These are phyloP conservation scores for Haplosporangium sp. DNA, from an alignment of 371 early-diverging fungal genomes.

Conservation along the genomic window DNA sequence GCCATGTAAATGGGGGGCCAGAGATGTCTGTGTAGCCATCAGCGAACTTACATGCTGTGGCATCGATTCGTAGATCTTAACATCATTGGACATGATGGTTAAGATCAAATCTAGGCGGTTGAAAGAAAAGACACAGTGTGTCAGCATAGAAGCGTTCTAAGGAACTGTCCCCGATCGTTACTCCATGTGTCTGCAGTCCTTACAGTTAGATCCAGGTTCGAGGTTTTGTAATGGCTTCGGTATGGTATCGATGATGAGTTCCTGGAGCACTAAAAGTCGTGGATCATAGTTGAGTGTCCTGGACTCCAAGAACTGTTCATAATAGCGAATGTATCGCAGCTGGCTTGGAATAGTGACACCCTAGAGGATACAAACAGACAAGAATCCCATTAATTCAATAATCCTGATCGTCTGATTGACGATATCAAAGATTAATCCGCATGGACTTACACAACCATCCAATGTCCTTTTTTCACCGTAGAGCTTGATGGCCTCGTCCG, in stretches of 20 bases:
- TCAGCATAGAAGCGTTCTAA: not conserved
- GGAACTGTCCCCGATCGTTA: not conserved
- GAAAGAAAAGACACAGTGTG: not conserved
- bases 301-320: conserved; percentile 57
- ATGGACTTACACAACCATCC: conserved; percentile 61
- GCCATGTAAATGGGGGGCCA: not conserved
- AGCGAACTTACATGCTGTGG: conserved; percentile 21
- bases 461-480: conserved; percentile 67
- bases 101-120: conserved; percentile 18
- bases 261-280: conserved; percentile 24
- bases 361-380: conserved; percentile 24
- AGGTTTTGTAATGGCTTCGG: conserved; percentile 35
- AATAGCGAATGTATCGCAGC: conserved; percentile 70
- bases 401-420: not conserved
- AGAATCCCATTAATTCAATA: not conserved
- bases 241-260: conserved; percentile 44
- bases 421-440: too few species aligned
- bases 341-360: conserved; percentile 80
- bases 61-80: conserved; percentile 38
- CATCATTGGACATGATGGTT: conserved; percentile 45
- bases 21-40: too few species aligned
- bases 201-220: conserved; percentile 24
- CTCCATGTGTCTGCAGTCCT: not conserved
- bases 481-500: conserved; percentile 64
- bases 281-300: conserved; percentile 39